phyloP scores from a whole-genome alignment of 2,329 filamentous ascomycete genomes.

The Pestalotiopsis fici region DNA sequence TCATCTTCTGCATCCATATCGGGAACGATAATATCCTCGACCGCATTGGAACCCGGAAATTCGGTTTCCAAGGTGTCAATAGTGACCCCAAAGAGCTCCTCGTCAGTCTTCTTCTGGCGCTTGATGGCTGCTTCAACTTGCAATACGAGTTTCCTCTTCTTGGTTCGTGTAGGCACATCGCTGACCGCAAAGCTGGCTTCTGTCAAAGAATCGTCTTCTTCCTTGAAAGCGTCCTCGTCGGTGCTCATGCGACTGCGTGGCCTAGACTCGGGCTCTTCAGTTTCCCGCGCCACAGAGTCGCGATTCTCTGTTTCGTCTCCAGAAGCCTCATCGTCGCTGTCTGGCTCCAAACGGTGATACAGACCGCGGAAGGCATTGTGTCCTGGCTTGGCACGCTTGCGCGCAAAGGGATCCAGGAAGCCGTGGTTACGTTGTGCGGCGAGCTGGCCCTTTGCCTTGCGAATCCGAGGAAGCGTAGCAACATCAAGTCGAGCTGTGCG shows the following conservation, averaged over 20 bases:
- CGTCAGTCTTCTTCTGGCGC: conserved; percentile 77
- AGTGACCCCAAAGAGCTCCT: conserved; percentile 72
- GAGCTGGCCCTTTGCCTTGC: conserved; percentile 63
- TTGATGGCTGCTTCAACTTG: conserved; percentile 73
- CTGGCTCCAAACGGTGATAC: conserved; percentile 75
- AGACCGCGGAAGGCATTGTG: conserved; percentile 73
- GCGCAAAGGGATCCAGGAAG: conserved; percentile 69
- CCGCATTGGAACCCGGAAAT: conserved; percentile 45
- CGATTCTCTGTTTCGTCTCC: conserved; percentile 74
- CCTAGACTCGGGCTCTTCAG: conserved; percentile 82
- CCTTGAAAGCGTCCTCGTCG: conserved; percentile 56
- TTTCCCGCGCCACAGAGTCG: conserved; percentile 68
- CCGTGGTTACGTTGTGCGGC: conserved; percentile 61
- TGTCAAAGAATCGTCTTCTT: conserved; percentile 69
- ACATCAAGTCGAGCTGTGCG: conserved; percentile 60
- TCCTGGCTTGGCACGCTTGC: conserved; percentile 58
- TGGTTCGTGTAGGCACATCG: conserved; percentile 53
- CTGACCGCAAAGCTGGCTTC: conserved; percentile 70
- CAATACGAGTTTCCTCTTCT: conserved; percentile 74
- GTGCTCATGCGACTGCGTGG: conserved; percentile 74
- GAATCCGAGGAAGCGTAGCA: conserved; percentile 71
- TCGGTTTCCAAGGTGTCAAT: conserved; percentile 54
- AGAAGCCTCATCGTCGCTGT: conserved; percentile 77
- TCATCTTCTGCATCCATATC: conserved; percentile 49
- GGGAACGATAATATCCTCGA: conserved; percentile 50